phyloP scores from a whole-genome alignment of 495 filamentous ascomycete genomes.

The Elasticomyces elasticus region DNA sequence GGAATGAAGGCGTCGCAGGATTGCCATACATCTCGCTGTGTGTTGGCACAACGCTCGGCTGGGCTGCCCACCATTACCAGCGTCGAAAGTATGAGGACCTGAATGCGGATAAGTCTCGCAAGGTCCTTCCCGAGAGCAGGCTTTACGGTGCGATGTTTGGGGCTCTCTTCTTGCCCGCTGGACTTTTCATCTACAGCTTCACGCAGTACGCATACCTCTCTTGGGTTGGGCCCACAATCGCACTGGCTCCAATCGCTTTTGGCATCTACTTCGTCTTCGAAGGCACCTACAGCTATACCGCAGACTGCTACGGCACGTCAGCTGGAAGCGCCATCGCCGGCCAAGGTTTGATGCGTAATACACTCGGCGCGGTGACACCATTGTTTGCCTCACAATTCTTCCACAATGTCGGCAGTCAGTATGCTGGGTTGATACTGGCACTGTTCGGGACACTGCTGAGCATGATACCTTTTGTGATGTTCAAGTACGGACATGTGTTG shows the following conservation, averaged over 20 bases:
- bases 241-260: constrained; percentile 12
- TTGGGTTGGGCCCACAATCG: constrained; percentile 19
- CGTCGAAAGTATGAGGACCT: constrained; percentile 22
- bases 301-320: constrained; percentile 37
- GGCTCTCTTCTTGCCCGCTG: constrained; percentile 14
- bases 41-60: constrained; percentile 14
- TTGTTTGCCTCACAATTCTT: constrained; percentile 25
- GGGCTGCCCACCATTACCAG: constrained; percentile 14
- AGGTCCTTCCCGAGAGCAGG: constrained; percentile 8
- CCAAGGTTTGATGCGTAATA: constrained; percentile 25
- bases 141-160: constrained; percentile 14
- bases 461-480: constrained; percentile 35
- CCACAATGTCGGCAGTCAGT: constrained; percentile 27
- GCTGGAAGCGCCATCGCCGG: constrained; percentile 29
- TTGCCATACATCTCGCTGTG: constrained; percentile 24
- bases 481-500: constrained; percentile 36
- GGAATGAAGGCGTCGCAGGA: constrained; percentile 16
- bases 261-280: constrained; percentile 24
- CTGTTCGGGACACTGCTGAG: constrained; percentile 35
- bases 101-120: neutral
- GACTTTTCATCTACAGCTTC: constrained; percentile 23
- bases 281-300: constrained; percentile 10
- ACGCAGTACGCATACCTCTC: constrained; percentile 13
- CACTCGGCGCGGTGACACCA: constrained; percentile 22
- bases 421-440: constrained; percentile 37